These are phyloP conservation scores for Phaffia rhodozyma DNA, from an alignment of 1,284 basidiomycete species.

Conservation along the genomic window DNA sequence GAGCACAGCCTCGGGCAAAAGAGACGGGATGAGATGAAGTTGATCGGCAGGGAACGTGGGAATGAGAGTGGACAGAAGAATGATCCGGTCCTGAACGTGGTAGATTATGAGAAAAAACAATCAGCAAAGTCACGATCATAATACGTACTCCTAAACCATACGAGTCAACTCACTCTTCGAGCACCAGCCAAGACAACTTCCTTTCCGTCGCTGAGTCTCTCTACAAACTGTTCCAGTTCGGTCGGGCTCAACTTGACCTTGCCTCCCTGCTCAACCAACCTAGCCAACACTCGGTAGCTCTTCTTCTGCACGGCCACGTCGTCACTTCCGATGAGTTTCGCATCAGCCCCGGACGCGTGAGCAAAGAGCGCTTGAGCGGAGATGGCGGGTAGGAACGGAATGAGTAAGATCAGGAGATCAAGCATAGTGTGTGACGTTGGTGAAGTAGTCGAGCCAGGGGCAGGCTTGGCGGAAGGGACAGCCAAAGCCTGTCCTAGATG, in stretches of 20 bases:
- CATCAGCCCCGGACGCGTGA: conserved; percentile 29
- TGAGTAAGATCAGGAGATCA: conserved; percentile 75
- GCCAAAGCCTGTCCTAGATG: conserved; percentile 63
- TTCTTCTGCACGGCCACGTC: conserved; percentile 93
- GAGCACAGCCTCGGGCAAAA: conserved; percentile 92
- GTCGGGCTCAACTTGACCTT: conserved; percentile 46
- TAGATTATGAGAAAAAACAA: neutral
- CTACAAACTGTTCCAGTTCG: conserved; percentile 45
- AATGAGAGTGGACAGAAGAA: conserved; percentile 62
- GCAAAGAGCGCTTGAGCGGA: conserved; percentile 56
- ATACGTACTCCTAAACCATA: neutral
- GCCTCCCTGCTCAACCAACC: conserved; percentile 48
- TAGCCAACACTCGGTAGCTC: conserved; percentile 75
- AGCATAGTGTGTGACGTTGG: conserved; percentile 65
- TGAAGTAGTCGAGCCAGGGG: conserved; percentile 27
- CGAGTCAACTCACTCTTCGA: conserved; percentile 52
- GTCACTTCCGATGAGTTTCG: conserved; percentile 40
- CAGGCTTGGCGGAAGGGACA: conserved; percentile 25
- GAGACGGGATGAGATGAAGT: conserved; percentile 71
- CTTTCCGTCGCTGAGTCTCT: conserved; percentile 46
- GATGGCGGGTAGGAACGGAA: conserved; percentile 56
- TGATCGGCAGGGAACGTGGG: conserved; percentile 55
- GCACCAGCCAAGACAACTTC: conserved; percentile 65
- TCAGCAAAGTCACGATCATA: neutral
- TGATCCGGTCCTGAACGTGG: conserved; percentile 62